Conservation (phyloP, 1,284 basidiomycete genomes). For the Trametes polyzona region DNA sequence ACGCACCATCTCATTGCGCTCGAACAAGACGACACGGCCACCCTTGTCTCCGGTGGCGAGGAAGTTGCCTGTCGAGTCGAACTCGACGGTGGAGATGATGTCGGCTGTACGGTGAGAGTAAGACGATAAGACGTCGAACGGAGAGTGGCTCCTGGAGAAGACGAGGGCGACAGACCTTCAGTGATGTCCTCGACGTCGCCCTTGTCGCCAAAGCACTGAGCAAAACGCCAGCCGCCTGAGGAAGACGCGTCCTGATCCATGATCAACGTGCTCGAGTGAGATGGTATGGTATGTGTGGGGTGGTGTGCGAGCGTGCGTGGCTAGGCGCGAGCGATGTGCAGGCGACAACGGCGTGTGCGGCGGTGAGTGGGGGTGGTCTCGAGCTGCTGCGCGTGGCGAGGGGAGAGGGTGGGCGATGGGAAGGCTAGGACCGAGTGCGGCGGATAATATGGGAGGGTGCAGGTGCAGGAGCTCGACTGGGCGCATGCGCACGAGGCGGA, state of each 20-base stretch:
- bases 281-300: conserved; percentile 23
- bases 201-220: conserved; percentile 99
- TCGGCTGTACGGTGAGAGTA: conserved; percentile 66
- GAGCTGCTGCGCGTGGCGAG: not conserved
- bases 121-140: conserved; percentile 30
- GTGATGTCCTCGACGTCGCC: conserved; percentile 99
- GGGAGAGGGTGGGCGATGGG: not conserved
- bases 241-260: conserved; percentile 85
- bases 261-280: conserved; percentile 40
- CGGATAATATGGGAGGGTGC: conserved; percentile 2
- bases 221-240: conserved; percentile 95
- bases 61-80: conserved; percentile 99
- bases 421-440: not conserved
- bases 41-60: conserved; percentile 99
- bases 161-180: conserved; percentile 69
- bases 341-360: not conserved
- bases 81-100: conserved; percentile 99
- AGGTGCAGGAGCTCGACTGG: conserved; percentile 14
- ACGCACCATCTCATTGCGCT: conserved; percentile 95
- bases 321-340: conserved; percentile 4
- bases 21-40: conserved; percentile 97
- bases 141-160: conserved; percentile 21
- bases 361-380: not conserved
- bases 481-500: conserved; percentile 1
- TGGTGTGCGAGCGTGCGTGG: conserved; percentile 6